These are phyloP conservation scores for Wallacemonas sp. DNA, from an alignment of 208 protist genomes.

Conservation along the genomic window DNA sequence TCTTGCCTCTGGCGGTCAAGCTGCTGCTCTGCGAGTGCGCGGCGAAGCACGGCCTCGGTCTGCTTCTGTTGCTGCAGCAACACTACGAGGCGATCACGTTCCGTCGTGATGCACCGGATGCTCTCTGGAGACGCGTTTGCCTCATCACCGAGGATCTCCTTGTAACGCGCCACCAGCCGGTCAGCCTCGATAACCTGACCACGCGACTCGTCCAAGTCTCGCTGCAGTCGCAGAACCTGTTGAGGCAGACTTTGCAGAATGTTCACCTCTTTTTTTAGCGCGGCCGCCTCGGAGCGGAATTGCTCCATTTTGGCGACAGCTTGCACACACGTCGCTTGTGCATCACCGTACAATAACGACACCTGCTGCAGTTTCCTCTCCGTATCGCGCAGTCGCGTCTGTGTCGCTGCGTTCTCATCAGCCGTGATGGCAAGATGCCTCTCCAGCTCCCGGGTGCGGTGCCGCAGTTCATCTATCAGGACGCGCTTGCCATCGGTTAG, in stretches of 20 bases:
- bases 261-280: constrained; percentile 39
- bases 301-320: constrained; percentile 24
- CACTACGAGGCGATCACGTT: constrained; percentile 54
- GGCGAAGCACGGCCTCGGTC: constrained; percentile 29
- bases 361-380: constrained; percentile 27
- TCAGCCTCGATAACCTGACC: constrained; percentile 29
- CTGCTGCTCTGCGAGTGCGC: constrained; percentile 32
- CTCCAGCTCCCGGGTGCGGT: constrained; percentile 4
- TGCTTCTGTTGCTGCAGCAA: constrained; percentile 50
- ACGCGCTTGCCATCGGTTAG: no score
- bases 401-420: constrained; percentile 14
- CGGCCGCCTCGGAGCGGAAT: constrained; percentile 24
- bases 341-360: constrained; percentile 12
- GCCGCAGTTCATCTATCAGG: constrained; percentile 20
- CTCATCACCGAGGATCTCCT: constrained; percentile 20
- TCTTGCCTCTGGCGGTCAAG: constrained; percentile 17
- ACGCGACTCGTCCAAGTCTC: constrained; percentile 38
- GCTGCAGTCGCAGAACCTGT: constrained; percentile 38
- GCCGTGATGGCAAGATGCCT: constrained; percentile 2
- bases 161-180: constrained; percentile 31
- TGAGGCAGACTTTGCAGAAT: constrained; percentile 39
- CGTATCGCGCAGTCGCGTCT: constrained; percentile 16
- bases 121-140: background rate
- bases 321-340: constrained; percentile 14
- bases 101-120: constrained; percentile 18